Conservation (phyloP, 148 eudicot genomes). For the Rhododendron griersonianum region DNA sequence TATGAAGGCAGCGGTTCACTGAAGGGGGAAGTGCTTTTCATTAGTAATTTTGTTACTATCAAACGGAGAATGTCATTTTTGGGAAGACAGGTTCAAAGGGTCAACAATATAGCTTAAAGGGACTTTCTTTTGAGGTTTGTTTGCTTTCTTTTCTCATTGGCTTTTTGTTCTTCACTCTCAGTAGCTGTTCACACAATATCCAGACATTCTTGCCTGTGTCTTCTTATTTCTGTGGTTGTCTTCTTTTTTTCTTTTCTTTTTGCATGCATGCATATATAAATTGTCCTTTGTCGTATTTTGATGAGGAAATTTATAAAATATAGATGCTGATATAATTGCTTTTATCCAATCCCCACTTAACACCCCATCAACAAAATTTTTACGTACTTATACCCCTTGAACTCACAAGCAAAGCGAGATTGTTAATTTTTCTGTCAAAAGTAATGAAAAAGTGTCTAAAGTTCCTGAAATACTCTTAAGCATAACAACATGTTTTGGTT, state of each 20-base stretch:
- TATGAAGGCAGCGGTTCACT: slow-evolving; percentile 16
- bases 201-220: background rate
- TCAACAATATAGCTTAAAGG: background rate
- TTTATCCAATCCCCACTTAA: no score
- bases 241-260: no score
- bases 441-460: no score
- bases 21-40: slow-evolving; percentile 1
- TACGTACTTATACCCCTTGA: background rate
- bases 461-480: no score
- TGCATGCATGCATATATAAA: no score
- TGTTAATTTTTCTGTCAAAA: no score
- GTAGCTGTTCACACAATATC: background rate
- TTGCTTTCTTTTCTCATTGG: background rate
- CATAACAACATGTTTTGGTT: no score
- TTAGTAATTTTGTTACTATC: background rate
- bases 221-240: background rate
- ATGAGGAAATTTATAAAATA: no score
- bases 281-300: no score
- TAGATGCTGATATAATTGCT: no score
- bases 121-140: background rate
- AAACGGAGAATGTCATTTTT: no score
- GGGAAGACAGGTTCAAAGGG: background rate
- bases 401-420: background rate
- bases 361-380: no score
- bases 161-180: background rate